Base-by-base conservation (phyloP, 176 grass and related monocot genomes). In the Musa acuminata region DNA sequence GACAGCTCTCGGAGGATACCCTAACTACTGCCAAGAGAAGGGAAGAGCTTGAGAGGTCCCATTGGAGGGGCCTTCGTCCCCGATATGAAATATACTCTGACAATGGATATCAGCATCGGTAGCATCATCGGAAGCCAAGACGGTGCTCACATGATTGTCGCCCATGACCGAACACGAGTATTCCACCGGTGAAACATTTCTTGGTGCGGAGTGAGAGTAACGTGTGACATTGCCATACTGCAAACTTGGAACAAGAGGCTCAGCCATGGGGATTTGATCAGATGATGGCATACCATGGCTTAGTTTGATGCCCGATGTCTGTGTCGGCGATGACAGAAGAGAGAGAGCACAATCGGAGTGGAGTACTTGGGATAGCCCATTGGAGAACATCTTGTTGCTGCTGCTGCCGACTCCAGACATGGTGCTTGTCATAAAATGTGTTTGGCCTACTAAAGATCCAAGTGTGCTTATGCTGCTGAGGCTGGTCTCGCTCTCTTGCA, bases 291-390 rank as follows among this genome's bases (percentile, higher is more conserved):
- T 85, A 70, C 78, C 72, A 65, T 73, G 75, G 80, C 83, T 63
- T 49, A 86, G 74, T 21, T 83, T 81, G 75, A 92, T 79, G 49
- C 60, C 74, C 0, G 89, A 86, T 72, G 83, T 79, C 8, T 85
- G 85, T 14, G 75, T 79, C 26, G 83, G 85, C 26, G 89, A 86
- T 92, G 89, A 92, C 89, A 92, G 89, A 92, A 92, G 89, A 92
- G 89, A 92, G 89, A 92, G 89, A 92, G 85, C 89, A 86, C 89
- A 88, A 73, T 92, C 85, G 17, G 89, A 92, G 59, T 85, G 85
- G 67, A 83, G 80, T 55, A 85, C 80, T 52, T 64, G 89, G 10
- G 80, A 79, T 79, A 83, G 25, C 58, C 83, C 78, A 10, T 81
- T 69, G 24, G 83, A 81, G 75, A 83, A 88, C 83, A 88, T 83